Percentiles rank a stretch among this genome's conserved stretches.
These are phyloP conservation scores for Rosa lucieae DNA, from an alignment of 306 rosid species.

Conservation along the genomic window DNA sequence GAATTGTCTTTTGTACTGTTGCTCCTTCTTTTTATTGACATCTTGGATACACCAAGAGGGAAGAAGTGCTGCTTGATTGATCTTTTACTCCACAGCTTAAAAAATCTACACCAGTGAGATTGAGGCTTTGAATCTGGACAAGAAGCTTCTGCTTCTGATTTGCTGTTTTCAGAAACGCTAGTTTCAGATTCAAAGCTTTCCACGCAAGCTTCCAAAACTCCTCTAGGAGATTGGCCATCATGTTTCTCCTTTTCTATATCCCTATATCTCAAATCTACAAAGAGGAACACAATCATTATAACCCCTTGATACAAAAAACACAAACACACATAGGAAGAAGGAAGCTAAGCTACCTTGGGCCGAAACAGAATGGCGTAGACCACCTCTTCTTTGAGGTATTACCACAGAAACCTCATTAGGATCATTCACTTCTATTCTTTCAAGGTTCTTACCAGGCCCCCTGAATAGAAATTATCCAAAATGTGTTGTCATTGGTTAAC, in stretches of 20 bases:
- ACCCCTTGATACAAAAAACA: neutral
- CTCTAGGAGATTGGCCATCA: conserved; percentile 70
- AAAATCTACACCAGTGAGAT: conserved; percentile 44
- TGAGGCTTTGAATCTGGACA: conserved; percentile 34
- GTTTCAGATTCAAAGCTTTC: conserved; percentile 31
- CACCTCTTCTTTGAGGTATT: conserved; percentile 21
- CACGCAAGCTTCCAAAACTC: conserved; percentile 62
- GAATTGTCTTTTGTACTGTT: conserved; percentile 47
- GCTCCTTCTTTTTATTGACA: conserved; percentile 49
- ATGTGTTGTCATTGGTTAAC: conserved; percentile 11
- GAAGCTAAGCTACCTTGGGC: conserved; percentile 47
- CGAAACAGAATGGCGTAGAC: conserved; percentile 37
- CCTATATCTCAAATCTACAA: conserved; percentile 56
- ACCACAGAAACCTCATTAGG: conserved; percentile 17
- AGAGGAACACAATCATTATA: conserved; percentile 8
- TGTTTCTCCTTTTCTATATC: conserved; percentile 68
- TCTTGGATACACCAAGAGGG: conserved; percentile 49
- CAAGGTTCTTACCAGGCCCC: conserved; percentile 17
- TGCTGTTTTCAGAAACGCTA: conserved; percentile 20
- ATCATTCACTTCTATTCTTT: conserved; percentile 17
- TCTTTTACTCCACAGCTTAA: conserved; percentile 43
- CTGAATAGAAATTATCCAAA: conserved; percentile 32
- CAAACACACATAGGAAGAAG: neutral
- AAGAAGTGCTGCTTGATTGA: conserved; percentile 49
- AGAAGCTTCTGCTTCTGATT: conserved; percentile 24